Conservation (phyloP, 768 basidiomycete species). For the Sarcodon sp. region DNA sequence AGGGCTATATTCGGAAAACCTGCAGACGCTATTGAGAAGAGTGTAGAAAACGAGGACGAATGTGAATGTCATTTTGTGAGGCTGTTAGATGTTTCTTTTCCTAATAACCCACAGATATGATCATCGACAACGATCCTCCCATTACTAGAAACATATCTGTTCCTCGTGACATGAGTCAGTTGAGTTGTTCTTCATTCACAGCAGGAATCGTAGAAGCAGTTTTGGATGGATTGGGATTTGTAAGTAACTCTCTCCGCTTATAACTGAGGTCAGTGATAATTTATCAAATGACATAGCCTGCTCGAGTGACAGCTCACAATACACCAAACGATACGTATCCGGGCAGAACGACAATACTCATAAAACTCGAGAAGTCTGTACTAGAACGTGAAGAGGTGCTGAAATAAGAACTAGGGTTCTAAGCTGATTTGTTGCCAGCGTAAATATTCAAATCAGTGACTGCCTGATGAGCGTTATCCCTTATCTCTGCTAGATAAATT, state of each 20-base stretch:
- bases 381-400: slow-evolving; percentile 89
- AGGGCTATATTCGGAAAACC: slow-evolving; percentile 86
- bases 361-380: slow-evolving; percentile 90
- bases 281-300: slow-evolving; percentile 44
- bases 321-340: slow-evolving; percentile 77
- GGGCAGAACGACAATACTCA: slow-evolving; percentile 86
- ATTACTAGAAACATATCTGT: slow-evolving; percentile 89
- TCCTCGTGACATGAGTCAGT: slow-evolving; percentile 84
- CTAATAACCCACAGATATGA: slow-evolving; percentile 60
- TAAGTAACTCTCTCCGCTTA: slow-evolving; percentile 29
- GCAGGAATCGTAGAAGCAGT: slow-evolving; percentile 97
- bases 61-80: slow-evolving; percentile 33
- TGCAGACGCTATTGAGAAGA: slow-evolving; percentile 92
- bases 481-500: slow-evolving; percentile 3
- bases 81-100: slow-evolving; percentile 4
- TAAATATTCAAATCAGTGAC: too few relatives aligned
- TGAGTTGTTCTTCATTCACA: slow-evolving; percentile 95
- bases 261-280: slow-evolving; percentile 1
- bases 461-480: background rate
- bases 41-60: slow-evolving; percentile 93
- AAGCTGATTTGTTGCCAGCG: too few relatives aligned
- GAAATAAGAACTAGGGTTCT: slow-evolving; percentile 31
- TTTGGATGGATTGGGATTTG: slow-evolving; percentile 87
- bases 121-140: slow-evolving; percentile 91
- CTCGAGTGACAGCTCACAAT: slow-evolving; percentile 91